These are phyloP conservation scores for Lophiostoma macrostomum DNA, from an alignment of 495 filamentous ascomycete species.

Conservation along the genomic window DNA sequence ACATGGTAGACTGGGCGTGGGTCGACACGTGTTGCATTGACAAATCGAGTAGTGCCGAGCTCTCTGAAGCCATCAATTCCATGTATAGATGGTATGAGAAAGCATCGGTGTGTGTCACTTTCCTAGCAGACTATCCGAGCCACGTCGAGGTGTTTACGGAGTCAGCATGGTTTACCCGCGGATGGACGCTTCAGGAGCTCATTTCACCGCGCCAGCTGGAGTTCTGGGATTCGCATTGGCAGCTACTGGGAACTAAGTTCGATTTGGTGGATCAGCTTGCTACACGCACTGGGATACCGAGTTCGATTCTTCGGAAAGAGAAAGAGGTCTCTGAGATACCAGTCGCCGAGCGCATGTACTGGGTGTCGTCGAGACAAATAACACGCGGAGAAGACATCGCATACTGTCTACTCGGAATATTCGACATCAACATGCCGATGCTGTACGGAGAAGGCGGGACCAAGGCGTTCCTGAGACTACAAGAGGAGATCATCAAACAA, in stretches of 20 bases:
- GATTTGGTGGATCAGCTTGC: slow-evolving; percentile 3
- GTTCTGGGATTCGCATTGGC: slow-evolving; percentile 18
- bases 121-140: slow-evolving; percentile 16
- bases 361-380: slow-evolving; percentile 19
- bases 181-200: slow-evolving; percentile 32
- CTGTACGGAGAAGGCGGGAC: slow-evolving; percentile 29
- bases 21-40: slow-evolving; percentile 38
- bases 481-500: slow-evolving; percentile 32
- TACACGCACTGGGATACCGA: slow-evolving; percentile 13
- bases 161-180: slow-evolving; percentile 28
- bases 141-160: background rate
- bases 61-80: slow-evolving; percentile 46
- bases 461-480: slow-evolving; percentile 23
- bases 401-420: slow-evolving; percentile 30
- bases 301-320: background rate
- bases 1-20: background rate
- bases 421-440: slow-evolving; percentile 30
- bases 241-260: slow-evolving; percentile 5
- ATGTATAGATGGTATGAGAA: slow-evolving; percentile 39
- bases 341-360: slow-evolving; percentile 22
- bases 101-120: slow-evolving; percentile 23
- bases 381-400: slow-evolving; percentile 26
- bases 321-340: background rate
- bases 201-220: slow-evolving; percentile 15
- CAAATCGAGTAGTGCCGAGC: slow-evolving; percentile 39